Evolutionary conservation across 495 filamentous ascomycete genomes (phyloP), one percentile per base, ranked within the genome.

Genomic region (Geoglossum glabrum): DNA sequence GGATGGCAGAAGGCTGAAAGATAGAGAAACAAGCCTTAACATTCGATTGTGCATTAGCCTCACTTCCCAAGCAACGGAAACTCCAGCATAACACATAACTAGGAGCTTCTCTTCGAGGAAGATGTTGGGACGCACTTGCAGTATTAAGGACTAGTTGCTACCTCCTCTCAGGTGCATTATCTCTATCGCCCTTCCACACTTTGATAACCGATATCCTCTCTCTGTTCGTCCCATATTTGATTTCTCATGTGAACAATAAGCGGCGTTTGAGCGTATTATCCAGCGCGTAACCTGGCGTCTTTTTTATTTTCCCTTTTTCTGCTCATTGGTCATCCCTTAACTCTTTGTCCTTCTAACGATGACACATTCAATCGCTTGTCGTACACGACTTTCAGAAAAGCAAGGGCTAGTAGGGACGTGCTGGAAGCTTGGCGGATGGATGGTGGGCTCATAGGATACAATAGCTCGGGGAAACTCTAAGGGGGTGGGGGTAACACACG

Each of bases 1-100:
- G 83, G 83, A 45, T 93, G 85, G 84, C 81, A 86, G 68, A 79
- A 79, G 64, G 71, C 77, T 60, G 80, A 82, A 58, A 75, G 78
- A 68, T 82, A 67, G 75, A 34, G 58, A 8, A 23, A 7, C 15
- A 11, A 17, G 17, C 49, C 11, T 30, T 1, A 52, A 31, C 23
- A 45, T 45, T 21, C 40, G 3, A 45, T 21, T 1, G 40, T 45
- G 3, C 40, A 21, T 45, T 45, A 19, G 40, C 23, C 40, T 45
- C n/a, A n/a, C n/a, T n/a, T n/a, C n/a, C n/a, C n/a, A 21, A 19
- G n/a, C n/a, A 21, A 13, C 23, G 40, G 40, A 21, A 10, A 17
- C 40, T 45, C 10, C 10, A 45, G 40, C 40, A 45, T 45, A 19
- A 45, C 40, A 19, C n/a, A 4, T 3, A 15, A 15, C 8, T 40